Evolutionary conservation across 352 stramenopile genomes (phyloP).

Genomic region (Peronospora tabacina): DNA sequence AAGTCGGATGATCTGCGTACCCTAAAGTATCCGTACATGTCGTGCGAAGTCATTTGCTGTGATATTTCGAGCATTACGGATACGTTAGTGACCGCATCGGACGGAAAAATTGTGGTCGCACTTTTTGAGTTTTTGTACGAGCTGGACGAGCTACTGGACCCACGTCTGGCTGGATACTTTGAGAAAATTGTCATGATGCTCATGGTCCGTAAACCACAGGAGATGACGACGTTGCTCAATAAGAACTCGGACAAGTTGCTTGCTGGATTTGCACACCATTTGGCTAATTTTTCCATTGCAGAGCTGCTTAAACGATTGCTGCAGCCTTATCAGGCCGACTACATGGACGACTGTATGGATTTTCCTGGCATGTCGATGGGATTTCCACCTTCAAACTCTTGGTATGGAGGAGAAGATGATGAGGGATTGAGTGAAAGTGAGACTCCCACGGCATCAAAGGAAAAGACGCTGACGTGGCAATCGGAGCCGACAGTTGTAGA

Average conservation of each 20-base stretch:
- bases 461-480: conserved; percentile 75
- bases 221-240: conserved; percentile 81
- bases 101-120: conserved; percentile 78
- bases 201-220: conserved; percentile 82
- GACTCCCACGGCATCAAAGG: conserved; percentile 49
- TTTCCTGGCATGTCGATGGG: conserved; percentile 73
- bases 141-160: conserved; percentile 80
- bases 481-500: conserved; percentile 63
- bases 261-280: conserved; percentile 52
- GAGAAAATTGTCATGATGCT: conserved; percentile 91
- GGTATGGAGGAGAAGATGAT: conserved; percentile 72
- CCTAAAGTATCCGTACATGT: conserved; percentile 95
- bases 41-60: conserved; percentile 96
- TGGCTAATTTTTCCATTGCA: conserved; percentile 69
- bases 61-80: conserved; percentile 92
- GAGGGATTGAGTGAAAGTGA: conserved; percentile 42
- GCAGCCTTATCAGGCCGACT: conserved; percentile 78
- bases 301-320: conserved; percentile 80
- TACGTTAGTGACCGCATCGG: conserved; percentile 60
- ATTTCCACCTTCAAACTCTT: conserved; percentile 65
- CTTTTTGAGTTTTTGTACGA: conserved; percentile 90
- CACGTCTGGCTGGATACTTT: conserved; percentile 94
- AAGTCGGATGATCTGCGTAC: conserved; percentile 48
- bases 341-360: conserved; percentile 84
- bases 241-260: conserved; percentile 72